Evolutionary conservation across 1,139 yeast genomes (phyloP).

Genomic region (Debaryomycetaceae sp.): DNA sequence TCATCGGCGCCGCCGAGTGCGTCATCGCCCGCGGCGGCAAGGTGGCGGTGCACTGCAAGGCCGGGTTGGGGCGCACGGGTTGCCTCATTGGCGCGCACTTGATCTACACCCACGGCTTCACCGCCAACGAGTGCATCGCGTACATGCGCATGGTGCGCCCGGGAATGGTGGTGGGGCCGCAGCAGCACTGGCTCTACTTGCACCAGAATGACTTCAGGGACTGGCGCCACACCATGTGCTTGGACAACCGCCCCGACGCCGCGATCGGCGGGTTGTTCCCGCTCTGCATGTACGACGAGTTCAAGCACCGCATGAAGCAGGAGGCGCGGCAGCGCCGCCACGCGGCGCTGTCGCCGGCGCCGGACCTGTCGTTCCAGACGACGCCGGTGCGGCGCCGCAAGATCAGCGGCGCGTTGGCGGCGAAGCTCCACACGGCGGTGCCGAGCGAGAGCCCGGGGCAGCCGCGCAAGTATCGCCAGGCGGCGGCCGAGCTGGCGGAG

Average conservation of each 20-base stretch:
- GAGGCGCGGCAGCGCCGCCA: slow-evolving; percentile 41
- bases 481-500: slow-evolving; percentile 7
- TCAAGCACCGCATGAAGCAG: slow-evolving; percentile 44
- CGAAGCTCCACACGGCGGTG: slow-evolving; percentile 68
- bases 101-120: slow-evolving; percentile 92
- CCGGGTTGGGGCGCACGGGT: slow-evolving; percentile 96
- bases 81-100: slow-evolving; percentile 96
- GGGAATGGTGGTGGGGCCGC: slow-evolving; percentile 99
- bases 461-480: slow-evolving; percentile 68
- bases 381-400: slow-evolving; percentile 75
- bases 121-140: slow-evolving; percentile 94
- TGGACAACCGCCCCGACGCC: slow-evolving; percentile 66
- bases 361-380: slow-evolving; percentile 54
- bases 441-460: slow-evolving; percentile 96
- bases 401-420: slow-evolving; percentile 65
- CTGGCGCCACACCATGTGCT: slow-evolving; percentile 92
- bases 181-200: slow-evolving; percentile 95
- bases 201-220: slow-evolving; percentile 95
- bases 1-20: slow-evolving; percentile 92
- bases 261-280: slow-evolving; percentile 76
- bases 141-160: slow-evolving; percentile 96
- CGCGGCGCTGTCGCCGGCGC: slow-evolving; percentile 22
- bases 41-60: slow-evolving; percentile 97
- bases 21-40: slow-evolving; percentile 81
- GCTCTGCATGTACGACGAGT: slow-evolving; percentile 56